Percentiles rank a stretch among this genome's conserved stretches.
Conservation (phyloP, 2,329 filamentous ascomycete genomes). For the Rhynchosporium secalis region DNA sequence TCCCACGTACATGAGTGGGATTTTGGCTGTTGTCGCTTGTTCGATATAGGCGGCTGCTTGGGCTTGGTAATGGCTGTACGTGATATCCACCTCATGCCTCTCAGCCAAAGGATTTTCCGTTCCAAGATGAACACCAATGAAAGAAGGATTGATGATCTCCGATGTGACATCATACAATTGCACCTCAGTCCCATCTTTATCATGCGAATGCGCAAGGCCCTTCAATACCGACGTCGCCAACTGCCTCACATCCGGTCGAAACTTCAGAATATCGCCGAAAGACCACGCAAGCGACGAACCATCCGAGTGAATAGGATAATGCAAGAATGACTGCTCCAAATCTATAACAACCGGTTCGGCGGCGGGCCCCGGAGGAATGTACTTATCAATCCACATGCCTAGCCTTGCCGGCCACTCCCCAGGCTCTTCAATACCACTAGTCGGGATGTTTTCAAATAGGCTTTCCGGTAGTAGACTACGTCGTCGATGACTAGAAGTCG, state of each 20-base stretch:
- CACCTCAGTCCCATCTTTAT: constrained; percentile 27
- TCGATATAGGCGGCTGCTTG: constrained; percentile 44
- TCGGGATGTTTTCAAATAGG: constrained; percentile 29
- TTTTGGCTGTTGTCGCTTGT: constrained; percentile 37
- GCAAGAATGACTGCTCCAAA: constrained; percentile 41
- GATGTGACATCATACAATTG: constrained; percentile 35
- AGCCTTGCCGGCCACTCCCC: constrained; percentile 33
- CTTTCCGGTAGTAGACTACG: constrained; percentile 33
- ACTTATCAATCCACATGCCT: constrained; percentile 32
- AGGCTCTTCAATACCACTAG: constrained; percentile 31
- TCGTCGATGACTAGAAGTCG: constrained; percentile 24
- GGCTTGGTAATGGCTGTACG: constrained; percentile 38
- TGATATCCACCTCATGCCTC: constrained; percentile 37
- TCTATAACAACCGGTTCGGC: constrained; percentile 32
- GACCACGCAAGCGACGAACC: constrained; percentile 40
- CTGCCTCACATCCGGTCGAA: constrained; percentile 29
- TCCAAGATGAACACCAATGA: constrained; percentile 44
- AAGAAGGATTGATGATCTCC: constrained; percentile 37
- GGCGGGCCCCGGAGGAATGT: constrained; percentile 22
- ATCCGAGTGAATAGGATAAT: constrained; percentile 43
- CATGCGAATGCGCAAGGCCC: constrained; percentile 32
- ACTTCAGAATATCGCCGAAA: constrained; percentile 45
- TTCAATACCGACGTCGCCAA: constrained; percentile 41
- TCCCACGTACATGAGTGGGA: constrained; percentile 46
- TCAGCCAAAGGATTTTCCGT: constrained; percentile 40